Conservation (phyloP, 106 monocot genomes). For the Allium sativum region DNA sequence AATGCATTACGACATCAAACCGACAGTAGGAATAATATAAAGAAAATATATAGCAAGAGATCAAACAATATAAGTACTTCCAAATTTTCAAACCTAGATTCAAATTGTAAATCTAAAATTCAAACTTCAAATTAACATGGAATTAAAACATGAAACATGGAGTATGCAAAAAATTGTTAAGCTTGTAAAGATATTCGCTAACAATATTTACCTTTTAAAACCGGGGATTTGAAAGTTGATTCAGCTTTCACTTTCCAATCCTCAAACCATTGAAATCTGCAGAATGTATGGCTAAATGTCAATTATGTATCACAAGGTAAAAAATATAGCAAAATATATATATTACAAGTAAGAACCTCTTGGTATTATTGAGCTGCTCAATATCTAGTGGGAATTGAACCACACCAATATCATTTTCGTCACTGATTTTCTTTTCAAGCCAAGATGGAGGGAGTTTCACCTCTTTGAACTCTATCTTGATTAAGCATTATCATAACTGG, state of each 20-base stretch:
- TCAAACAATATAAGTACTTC: slow-evolving; percentile 5
- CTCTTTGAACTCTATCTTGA: slow-evolving; percentile 26
- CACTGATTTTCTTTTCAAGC: slow-evolving; percentile 50
- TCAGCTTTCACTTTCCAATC: slow-evolving; percentile 52
- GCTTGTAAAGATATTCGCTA: too few species aligned
- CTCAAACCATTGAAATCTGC: slow-evolving; percentile 50
- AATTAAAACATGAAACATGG: too few species aligned
- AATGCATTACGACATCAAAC: not conserved
- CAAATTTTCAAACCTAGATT: too few species aligned
- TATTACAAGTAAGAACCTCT: slow-evolving; percentile 35
- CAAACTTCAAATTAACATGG: too few species aligned
- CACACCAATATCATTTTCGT: slow-evolving; percentile 19
- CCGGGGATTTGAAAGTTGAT: slow-evolving; percentile 5
- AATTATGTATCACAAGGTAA: not conserved
- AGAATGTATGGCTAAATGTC: not conserved
- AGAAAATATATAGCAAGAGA: too few species aligned
- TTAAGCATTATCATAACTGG: slow-evolving; percentile 48
- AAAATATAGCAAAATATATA: not conserved
- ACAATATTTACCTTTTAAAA: too few species aligned
- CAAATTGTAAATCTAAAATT: too few species aligned
- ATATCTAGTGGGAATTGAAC: slow-evolving; percentile 39
- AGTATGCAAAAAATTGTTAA: too few species aligned
- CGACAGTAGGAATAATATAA: too few species aligned
- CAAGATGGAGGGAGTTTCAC: slow-evolving; percentile 33
- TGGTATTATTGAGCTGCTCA: slow-evolving; percentile 19